Conservation (phyloP, 2,329 filamentous ascomycete genomes). For the Neofusicoccum parvum region DNA sequence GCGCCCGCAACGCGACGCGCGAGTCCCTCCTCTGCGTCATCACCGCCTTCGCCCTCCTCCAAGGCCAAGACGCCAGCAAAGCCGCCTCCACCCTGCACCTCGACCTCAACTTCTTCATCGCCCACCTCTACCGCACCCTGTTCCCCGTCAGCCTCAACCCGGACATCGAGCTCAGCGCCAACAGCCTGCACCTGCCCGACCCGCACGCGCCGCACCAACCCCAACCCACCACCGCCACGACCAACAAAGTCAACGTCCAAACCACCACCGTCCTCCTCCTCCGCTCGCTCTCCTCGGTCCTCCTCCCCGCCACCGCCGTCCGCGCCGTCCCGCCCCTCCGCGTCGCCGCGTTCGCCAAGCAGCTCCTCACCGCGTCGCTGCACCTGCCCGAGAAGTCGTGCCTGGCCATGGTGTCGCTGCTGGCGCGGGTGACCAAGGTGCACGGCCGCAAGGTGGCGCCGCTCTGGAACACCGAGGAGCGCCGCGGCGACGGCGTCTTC, state of each 20-base stretch:
- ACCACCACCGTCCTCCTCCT: slow-evolving; percentile 92
- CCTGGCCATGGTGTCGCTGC: slow-evolving; percentile 74
- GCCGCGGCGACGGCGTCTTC: slow-evolving; percentile 86
- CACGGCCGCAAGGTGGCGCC: slow-evolving; percentile 80
- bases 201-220: slow-evolving; percentile 50
- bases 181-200: slow-evolving; percentile 71
- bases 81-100: slow-evolving; percentile 79
- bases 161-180: slow-evolving; percentile 80
- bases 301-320: slow-evolving; percentile 74
- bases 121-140: slow-evolving; percentile 86
- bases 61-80: slow-evolving; percentile 89
- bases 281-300: slow-evolving; percentile 78
- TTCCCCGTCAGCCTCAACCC: slow-evolving; percentile 77
- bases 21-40: slow-evolving; percentile 92
- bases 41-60: slow-evolving; percentile 93
- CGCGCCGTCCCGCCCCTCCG: slow-evolving; percentile 77
- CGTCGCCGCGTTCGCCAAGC: slow-evolving; percentile 91
- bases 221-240: slow-evolving; percentile 38
- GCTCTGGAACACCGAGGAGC: slow-evolving; percentile 94
- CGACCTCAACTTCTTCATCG: slow-evolving; percentile 93
- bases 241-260: slow-evolving; percentile 85
- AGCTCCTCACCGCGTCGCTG: slow-evolving; percentile 77
- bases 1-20: slow-evolving; percentile 73
- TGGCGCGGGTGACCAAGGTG: slow-evolving; percentile 76
- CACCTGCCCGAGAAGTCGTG: slow-evolving; percentile 90